A percentile compares a stretch with the other conserved stretches of the same genome.
Conservation (phyloP, 2,329 filamentous ascomycete species). For the Lecanoromycetidae sp. region DNA sequence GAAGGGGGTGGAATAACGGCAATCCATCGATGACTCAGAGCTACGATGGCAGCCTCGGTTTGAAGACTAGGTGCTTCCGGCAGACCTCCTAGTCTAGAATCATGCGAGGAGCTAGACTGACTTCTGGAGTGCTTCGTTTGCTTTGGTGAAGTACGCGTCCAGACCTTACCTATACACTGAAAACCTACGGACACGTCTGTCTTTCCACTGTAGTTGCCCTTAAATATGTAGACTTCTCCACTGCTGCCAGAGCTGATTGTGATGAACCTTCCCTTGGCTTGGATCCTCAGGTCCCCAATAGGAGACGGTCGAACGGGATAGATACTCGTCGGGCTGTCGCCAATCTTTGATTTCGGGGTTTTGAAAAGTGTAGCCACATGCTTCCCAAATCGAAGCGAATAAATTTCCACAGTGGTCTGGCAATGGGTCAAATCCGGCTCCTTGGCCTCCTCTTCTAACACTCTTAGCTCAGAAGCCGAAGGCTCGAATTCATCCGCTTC, state of each 20-base stretch:
- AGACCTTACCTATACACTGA: slow-evolving; percentile 73
- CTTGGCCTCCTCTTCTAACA: slow-evolving; percentile 12
- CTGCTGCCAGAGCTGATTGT: slow-evolving; percentile 68
- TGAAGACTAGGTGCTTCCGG: slow-evolving; percentile 22
- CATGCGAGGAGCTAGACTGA: slow-evolving; percentile 35
- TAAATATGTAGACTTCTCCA: slow-evolving; percentile 77
- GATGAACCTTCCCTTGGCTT: slow-evolving; percentile 59
- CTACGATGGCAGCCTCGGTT: slow-evolving; percentile 23
- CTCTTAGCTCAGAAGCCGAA: slow-evolving; percentile 14
- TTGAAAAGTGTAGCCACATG: slow-evolving; percentile 62
- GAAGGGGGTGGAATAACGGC: slow-evolving; percentile 33
- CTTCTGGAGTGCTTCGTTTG: slow-evolving; percentile 32
- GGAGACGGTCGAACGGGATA: slow-evolving; percentile 41
- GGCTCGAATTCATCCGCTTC: slow-evolving; percentile 19
- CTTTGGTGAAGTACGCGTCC: slow-evolving; percentile 65
- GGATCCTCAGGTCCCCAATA: slow-evolving; percentile 59
- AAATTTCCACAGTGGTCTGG: slow-evolving; percentile 80
- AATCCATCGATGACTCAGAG: slow-evolving; percentile 36
- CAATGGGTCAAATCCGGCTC: slow-evolving; percentile 49
- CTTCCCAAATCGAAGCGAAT: slow-evolving; percentile 65
- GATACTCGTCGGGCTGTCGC: background rate
- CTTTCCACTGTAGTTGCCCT: slow-evolving; percentile 22
- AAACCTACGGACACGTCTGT: slow-evolving; percentile 29
- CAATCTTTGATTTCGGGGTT: slow-evolving; percentile 49
- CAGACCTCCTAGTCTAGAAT: slow-evolving; percentile 33